Percentiles rank a stretch among this genome's conserved stretches.
Evolutionary conservation across 257 asterid genomes (phyloP).

Genomic region (Paulownia fortunei): DNA sequence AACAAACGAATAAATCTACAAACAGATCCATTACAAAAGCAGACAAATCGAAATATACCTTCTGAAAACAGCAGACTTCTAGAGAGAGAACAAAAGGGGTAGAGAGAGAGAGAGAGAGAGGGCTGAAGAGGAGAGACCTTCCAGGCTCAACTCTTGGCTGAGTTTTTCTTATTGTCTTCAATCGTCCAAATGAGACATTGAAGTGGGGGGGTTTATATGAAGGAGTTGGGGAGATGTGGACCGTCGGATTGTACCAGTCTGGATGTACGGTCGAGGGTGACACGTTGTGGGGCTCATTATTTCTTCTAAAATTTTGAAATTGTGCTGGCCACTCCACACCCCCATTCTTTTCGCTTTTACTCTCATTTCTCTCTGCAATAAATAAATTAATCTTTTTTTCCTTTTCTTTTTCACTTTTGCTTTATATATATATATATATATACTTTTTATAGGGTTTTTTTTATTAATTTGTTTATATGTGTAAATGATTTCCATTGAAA

Average conservation of each 20-base stretch:
- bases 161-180: background rate
- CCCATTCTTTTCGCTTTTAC: constrained; percentile 45
- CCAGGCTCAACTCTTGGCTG: constrained; percentile 3
- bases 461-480: background rate
- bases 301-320: constrained; percentile 27
- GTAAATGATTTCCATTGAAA: too few relatives aligned
- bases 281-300: constrained; percentile 47
- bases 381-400: background rate
- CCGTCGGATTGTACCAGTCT: constrained; percentile 32
- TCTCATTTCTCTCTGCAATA: background rate
- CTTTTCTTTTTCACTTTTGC: background rate
- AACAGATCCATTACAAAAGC: constrained; percentile 1
- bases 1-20: background rate
- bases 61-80: background rate
- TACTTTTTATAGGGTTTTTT: background rate
- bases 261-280: constrained; percentile 45
- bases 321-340: constrained; percentile 35
- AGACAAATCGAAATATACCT: constrained; percentile 35
- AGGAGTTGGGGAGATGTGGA: constrained; percentile 31
- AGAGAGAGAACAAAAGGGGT: background rate
- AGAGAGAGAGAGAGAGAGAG: background rate
- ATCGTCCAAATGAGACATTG: constrained; percentile 9
- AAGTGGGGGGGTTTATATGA: constrained; percentile 33
- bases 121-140: background rate
- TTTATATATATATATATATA: background rate